Percentiles rank a stretch among this genome's conserved stretches.
phyloP scores from a whole-genome alignment of 768 basidiomycete genomes.

The Panellus pusillus region DNA sequence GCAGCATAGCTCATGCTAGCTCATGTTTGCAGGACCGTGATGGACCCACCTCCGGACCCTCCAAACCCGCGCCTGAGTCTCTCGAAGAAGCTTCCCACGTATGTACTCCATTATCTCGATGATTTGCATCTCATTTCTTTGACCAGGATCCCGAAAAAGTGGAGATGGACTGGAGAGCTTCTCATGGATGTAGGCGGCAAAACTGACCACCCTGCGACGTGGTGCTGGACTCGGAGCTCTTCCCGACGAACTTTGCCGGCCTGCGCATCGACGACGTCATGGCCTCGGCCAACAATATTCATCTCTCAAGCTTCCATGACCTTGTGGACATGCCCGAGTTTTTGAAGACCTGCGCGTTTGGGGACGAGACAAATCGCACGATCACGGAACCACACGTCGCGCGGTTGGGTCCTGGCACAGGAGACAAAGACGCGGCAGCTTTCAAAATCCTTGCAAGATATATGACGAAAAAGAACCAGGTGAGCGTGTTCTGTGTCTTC shows the following conservation, averaged over 20 bases:
- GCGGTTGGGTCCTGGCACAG: slow-evolving; percentile 41
- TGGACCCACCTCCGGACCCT: too few relatives aligned
- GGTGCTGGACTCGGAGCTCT: slow-evolving; percentile 44
- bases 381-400: slow-evolving; percentile 42
- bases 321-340: slow-evolving; percentile 46
- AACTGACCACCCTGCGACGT: slow-evolving; percentile 48
- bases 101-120: not conserved
- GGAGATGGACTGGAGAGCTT: slow-evolving; percentile 65
- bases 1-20: too few relatives aligned
- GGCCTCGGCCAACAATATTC: slow-evolving; percentile 39
- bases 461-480: slow-evolving; percentile 50
- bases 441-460: slow-evolving; percentile 44
- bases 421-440: slow-evolving; percentile 37
- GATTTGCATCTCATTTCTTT: not conserved
- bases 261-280: slow-evolving; percentile 53
- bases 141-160: slow-evolving; percentile 56
- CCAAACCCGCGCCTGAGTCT: too few relatives aligned
- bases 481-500: slow-evolving; percentile 26
- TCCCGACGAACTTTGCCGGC: slow-evolving; percentile 38
- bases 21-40: too few relatives aligned
- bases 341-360: slow-evolving; percentile 41
- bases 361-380: slow-evolving; percentile 34
- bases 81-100: slow-evolving; percentile 12
- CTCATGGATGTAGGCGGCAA: slow-evolving; percentile 39
- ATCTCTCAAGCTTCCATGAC: slow-evolving; percentile 49